Evolutionary conservation across 73 alveolate genomes (phyloP), one percentile per base, ranked within the genome.

Genomic region (Breviolum minutum): DNA sequence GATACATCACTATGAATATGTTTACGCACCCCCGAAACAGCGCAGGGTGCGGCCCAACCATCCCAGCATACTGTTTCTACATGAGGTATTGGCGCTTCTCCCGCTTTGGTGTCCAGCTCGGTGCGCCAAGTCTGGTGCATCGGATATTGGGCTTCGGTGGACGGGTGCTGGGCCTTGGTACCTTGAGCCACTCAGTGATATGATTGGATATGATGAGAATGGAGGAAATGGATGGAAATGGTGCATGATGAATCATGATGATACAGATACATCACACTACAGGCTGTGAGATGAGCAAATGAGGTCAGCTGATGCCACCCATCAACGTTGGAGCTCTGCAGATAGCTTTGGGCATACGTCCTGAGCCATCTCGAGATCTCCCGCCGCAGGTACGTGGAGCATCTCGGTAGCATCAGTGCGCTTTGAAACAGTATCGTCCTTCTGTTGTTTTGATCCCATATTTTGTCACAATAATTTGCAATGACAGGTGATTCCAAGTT

Each of bases 231-330:
- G 54, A 40, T 40, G 54, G 3, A 40, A 3, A 40, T 40, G 54
- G 54, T 40, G 3, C 54, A 40, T 40, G 54, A 40, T 40, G 54
- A n/a, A n/a, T n/a, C n/a, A n/a, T n/a, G n/a, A n/a, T n/a, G n/a
- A n/a, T n/a, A n/a, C n/a, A n/a, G 74, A 17, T 68, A 68, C 8
- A 22, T 68, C 24, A 68, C 24, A 66, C 74, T 11, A 66, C 77
- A 2, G 17, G 77, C 24, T 68, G 77, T 22, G 77, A 68, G 77
- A 14, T 68, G 77, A 14, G 17, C 24, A 68, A 68, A 68, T 68
- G 77, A 91, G 97, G 97, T 63, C 98, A 92, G 90, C 98, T 92
- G 91, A 73, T 92, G 90, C 98, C 98, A 19, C 98, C 98, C 30
- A 92, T 92, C 90, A 92, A 92, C 73, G 80, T 92, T 12, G 90